Evolutionary conservation across 768 basidiomycete species (phyloP), one percentile per base, ranked within the genome.

Genomic region (Boletus insuetus): DNA sequence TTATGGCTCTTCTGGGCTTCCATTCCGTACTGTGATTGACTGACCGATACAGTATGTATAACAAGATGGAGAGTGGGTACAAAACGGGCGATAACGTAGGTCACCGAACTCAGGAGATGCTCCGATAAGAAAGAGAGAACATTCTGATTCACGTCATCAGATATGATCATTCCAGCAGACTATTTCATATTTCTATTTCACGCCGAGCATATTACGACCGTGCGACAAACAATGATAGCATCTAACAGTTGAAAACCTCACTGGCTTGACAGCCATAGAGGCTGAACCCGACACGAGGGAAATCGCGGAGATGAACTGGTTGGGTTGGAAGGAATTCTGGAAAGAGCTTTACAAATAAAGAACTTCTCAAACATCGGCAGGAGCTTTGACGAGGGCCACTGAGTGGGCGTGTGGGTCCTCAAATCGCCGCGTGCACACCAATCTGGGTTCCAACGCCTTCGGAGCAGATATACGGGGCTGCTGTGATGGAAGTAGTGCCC

Each of bases 11-110:
- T 47, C 20, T 4, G 16, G 38, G 20, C 51, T 56, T 56, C 50
- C 40, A 41, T 51, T 64, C 17, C 11, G 40, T 43, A 16, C 40
- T 50, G 44, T 37, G 38, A 52, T 51, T 63, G 57, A 49, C 42
- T 20, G 19, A 31, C 34, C 2, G 13, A 35, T 39, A 19, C 38
- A 14, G n/a, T 16, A 12, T 13, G 1, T 19, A 35, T 52, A 17
- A 54, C 38, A 45, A 59, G 29, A 34, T 14, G 40, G 35, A 34
- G 26, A 24, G 19, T 9, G 26, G 24, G 38, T 8, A 45, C 12
- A 38, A 42, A 41, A 11, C n/a, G 42, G 16, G 20, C 16, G 22
- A 42, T 46, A 52, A 31, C 35, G 54, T 46, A 47, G 34, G 47
- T 17, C 39, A 51, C 11, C 8, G 32, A 34, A 4, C 13, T 13